Base-by-base conservation (phyloP, 768 basidiomycete genomes). In the Obba rivulosa region DNA sequence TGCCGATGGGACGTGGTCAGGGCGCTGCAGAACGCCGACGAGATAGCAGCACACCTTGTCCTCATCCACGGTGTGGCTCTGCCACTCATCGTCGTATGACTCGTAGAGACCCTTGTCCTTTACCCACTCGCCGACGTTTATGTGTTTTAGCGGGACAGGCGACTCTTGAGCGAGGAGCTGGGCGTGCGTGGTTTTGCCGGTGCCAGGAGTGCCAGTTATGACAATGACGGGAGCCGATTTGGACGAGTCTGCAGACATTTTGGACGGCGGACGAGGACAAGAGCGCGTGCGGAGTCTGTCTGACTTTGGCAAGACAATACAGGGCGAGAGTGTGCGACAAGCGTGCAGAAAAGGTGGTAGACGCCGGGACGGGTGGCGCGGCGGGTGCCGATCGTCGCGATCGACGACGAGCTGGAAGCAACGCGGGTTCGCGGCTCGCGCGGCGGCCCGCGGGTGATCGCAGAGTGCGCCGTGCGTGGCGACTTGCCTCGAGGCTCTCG, bases 151-250 rank as follows among this genome's bases (percentile, higher is more conserved):
- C 0, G 84, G 80, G 1, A 85, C 57, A 3, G 80, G 79, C 0
- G 88, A 85, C 50, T 87, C 79, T 35, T 81, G 76, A 18, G 74
- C 80, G 39, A 98, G 79, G n/a, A 92, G 72, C 49, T 87, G 79
- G 1, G 93, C 90, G 66, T 92, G 92, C 0, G 92, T 93, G 3
- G 95, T 87, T 66, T 99, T 99, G 47, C 92, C 94, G 31, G 92
- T 94, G n/a, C 92, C 92, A 10, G 92, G 91, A 14, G 92, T 93
- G 51, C 91, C 92, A 37, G 92, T 94, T 57, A 94, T 81, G 56
- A 94, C 64, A 60, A 94, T 88, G 43, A 84, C 77, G 39, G 89
- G 90, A 41, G 54, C 43, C 31, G 51, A 17, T 42, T 48, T 24
- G 56, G 37, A 35, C 31, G 43, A 16, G 39, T 17, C 17, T 21